A percentile compares a stretch with the other conserved stretches of the same genome.
These are phyloP conservation scores for Gyromitra esculenta DNA, from an alignment of 2,329 filamentous ascomycete genomes.

Conservation along the genomic window DNA sequence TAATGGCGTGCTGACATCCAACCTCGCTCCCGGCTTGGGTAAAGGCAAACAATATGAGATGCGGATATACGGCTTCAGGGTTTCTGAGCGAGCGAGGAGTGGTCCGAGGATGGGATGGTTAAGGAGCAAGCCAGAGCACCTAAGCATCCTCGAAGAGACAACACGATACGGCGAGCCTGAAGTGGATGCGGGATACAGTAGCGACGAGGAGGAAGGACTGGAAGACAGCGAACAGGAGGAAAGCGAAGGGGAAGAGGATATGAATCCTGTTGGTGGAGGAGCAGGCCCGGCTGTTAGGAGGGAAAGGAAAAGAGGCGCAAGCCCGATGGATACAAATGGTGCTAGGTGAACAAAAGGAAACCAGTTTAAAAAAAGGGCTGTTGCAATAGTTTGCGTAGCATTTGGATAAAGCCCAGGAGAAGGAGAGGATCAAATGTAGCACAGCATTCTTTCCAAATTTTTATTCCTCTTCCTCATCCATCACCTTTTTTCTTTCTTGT, in stretches of 20 bases:
- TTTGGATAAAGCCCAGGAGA: constrained; percentile 42
- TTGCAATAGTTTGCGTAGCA: constrained; percentile 39
- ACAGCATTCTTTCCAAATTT: constrained; percentile 39
- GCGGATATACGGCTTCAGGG: constrained; percentile 94
- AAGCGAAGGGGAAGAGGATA: constrained; percentile 54
- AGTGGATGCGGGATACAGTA: constrained; percentile 52
- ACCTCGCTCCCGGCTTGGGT: constrained; percentile 88
- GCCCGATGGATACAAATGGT: constrained; percentile 46
- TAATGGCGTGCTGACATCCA: constrained; percentile 86
- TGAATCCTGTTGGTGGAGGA: constrained; percentile 49
- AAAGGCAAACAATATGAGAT: constrained; percentile 87
- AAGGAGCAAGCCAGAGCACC: constrained; percentile 79
- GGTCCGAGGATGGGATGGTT: constrained; percentile 98
- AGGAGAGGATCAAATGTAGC: constrained; percentile 40
- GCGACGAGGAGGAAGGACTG: constrained; percentile 48
- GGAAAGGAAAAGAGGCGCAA: constrained; percentile 50
- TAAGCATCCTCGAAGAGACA: constrained; percentile 86
- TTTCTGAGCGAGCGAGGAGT: constrained; percentile 86
- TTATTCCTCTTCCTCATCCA: constrained; percentile 42
- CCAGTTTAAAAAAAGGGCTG: constrained; percentile 30
- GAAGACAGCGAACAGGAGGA: constrained; percentile 54
- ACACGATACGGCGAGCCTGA: constrained; percentile 62
- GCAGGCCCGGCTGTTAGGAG: constrained; percentile 29
- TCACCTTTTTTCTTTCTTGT: constrained; percentile 37
- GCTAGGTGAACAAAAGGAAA: constrained; percentile 35